Conservation (phyloP, 805 yeast species). For the Saccharomycopsis schoenii region DNA sequence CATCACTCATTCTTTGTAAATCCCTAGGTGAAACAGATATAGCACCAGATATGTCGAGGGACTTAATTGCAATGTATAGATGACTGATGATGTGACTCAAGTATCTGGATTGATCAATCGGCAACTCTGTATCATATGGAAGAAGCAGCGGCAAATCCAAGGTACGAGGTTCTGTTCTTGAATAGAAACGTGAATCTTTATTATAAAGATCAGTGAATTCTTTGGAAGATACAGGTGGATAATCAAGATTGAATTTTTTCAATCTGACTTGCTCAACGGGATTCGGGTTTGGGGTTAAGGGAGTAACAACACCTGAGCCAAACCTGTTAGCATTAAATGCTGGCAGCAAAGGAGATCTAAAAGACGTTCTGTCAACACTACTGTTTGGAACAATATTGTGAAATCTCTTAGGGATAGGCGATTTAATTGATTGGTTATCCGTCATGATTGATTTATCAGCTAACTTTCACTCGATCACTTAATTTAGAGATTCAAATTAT, state of each 20-base stretch:
- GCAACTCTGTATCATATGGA: conserved; percentile 69
- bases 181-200: conserved; percentile 31
- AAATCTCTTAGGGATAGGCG: conserved; percentile 7
- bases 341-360: conserved; percentile 7
- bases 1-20: conserved; percentile 24
- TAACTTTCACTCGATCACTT: neutral
- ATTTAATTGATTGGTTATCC: neutral
- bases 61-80: conserved; percentile 64
- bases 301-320: conserved; percentile 9
- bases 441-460: neutral
- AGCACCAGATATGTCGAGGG: conserved; percentile 66
- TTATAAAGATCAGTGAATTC: conserved; percentile 30
- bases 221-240: conserved; percentile 25
- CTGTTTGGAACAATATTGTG: neutral
- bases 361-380: conserved; percentile 2
- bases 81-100: conserved; percentile 73
- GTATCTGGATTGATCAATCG: conserved; percentile 60
- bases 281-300: conserved; percentile 15
- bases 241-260: conserved; percentile 40
- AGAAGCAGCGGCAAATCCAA: conserved; percentile 32
- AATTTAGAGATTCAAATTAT: neutral
- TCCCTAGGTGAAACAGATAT: conserved; percentile 61
- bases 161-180: conserved; percentile 27
- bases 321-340: neutral
- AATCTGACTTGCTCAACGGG: conserved; percentile 24